Evolutionary conservation across 345 rosid genomes (phyloP).

Genomic region (Melastoma malabathricum): DNA sequence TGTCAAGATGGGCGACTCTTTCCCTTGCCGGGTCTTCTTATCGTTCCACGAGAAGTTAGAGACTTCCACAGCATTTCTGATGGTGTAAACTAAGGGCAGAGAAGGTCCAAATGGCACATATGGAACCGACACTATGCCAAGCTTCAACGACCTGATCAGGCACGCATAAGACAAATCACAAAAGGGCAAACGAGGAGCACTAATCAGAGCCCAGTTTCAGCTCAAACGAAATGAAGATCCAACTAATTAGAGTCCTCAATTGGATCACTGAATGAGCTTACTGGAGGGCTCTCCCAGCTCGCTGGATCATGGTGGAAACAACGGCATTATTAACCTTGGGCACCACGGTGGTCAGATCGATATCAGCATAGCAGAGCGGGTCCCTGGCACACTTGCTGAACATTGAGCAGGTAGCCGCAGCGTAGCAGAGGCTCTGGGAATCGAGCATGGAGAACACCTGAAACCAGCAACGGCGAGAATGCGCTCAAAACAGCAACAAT

Average conservation of each 20-base stretch:
- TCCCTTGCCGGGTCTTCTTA: conserved; percentile 59
- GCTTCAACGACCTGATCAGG: conserved; percentile 54
- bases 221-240: neutral
- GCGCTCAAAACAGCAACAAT: neutral
- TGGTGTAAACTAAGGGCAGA: conserved; percentile 40
- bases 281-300: conserved; percentile 75
- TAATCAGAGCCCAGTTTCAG: neutral
- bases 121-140: conserved; percentile 66
- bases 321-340: conserved; percentile 56
- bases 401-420: conserved; percentile 65
- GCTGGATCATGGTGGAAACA: conserved; percentile 68
- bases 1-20: conserved; percentile 53
- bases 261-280: conserved; percentile 9
- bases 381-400: conserved; percentile 80
- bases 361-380: conserved; percentile 53
- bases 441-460: conserved; percentile 87
- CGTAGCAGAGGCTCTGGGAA: conserved; percentile 65
- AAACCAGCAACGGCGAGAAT: neutral
- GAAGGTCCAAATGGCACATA: conserved; percentile 31
- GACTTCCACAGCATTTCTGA: conserved; percentile 46
- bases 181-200: conserved; percentile 5
- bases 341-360: conserved; percentile 61
- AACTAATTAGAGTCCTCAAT: neutral
- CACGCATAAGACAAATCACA: conserved; percentile 4
- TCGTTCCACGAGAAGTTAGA: conserved; percentile 64